These are phyloP conservation scores for Aspergillus transmontanensis DNA, from an alignment of 2,329 filamentous ascomycete species.

Conservation along the genomic window DNA sequence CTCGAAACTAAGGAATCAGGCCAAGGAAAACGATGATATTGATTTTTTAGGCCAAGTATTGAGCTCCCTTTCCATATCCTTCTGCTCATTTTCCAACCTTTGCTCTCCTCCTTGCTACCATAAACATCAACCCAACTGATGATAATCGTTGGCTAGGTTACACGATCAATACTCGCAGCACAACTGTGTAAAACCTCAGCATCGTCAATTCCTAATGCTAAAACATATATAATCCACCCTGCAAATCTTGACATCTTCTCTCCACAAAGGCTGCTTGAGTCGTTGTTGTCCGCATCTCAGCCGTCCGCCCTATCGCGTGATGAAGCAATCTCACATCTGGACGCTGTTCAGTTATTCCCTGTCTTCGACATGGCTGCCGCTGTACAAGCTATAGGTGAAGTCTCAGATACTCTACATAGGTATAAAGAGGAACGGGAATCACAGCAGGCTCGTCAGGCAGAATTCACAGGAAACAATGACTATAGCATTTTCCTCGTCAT, in stretches of 20 bases:
- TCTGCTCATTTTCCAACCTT: not conserved
- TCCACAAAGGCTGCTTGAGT: conserved; percentile 33
- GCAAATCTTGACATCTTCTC: conserved; percentile 32
- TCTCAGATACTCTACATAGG: conserved; percentile 30
- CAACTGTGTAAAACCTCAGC: conserved; percentile 7
- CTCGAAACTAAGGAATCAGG: conserved; percentile 29
- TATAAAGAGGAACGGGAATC: conserved; percentile 18
- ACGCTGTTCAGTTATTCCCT: conserved; percentile 37
- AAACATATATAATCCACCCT: conserved; percentile 39
- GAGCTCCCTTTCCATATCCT: not conserved
- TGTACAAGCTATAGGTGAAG: conserved; percentile 33
- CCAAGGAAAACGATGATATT: conserved; percentile 25
- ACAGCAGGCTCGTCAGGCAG: not conserved
- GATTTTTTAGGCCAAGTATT: conserved; percentile 36
- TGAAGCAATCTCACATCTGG: conserved; percentile 34
- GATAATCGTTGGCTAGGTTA: not conserved
- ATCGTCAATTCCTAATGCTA: conserved; percentile 11
- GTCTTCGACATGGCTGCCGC: conserved; percentile 35
- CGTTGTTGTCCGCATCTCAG: conserved; percentile 21
- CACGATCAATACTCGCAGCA: not conserved
- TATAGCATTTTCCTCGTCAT: conserved; percentile 31
- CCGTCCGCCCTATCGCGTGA: conserved; percentile 22
- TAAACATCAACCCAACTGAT: not conserved
- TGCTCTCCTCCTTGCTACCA: not conserved
- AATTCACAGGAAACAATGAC: not conserved